A percentile compares a stretch with the other conserved stretches of the same genome.
Conservation (phyloP, 2,329 filamentous ascomycete species). For the Tympanopsis confertula region DNA sequence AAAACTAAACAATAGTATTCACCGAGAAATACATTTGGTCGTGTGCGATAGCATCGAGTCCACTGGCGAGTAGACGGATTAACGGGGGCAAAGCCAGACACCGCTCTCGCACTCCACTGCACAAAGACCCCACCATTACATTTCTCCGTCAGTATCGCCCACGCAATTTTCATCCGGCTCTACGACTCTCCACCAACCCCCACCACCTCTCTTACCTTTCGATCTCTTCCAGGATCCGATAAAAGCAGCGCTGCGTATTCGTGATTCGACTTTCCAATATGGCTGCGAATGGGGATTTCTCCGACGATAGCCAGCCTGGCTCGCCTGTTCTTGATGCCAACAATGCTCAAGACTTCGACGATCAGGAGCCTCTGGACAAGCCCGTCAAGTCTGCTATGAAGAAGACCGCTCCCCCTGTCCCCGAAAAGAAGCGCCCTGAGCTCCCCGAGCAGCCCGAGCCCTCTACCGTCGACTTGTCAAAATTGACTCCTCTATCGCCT, state of each 20-base stretch:
- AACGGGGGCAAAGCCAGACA: no score
- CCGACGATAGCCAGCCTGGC: background rate
- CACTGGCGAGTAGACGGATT: no score
- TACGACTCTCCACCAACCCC: background rate
- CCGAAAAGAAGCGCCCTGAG: slow-evolving; percentile 40
- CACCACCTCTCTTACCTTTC: background rate
- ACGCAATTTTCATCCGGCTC: background rate
- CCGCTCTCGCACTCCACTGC: background rate
- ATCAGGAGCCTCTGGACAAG: slow-evolving; percentile 33
- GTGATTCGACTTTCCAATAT: background rate
- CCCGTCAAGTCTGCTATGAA: slow-evolving; percentile 77
- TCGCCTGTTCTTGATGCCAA: background rate
- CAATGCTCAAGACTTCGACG: background rate
- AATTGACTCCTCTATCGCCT: slow-evolving; percentile 73
- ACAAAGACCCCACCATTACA: slow-evolving; percentile 1
- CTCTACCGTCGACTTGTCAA: slow-evolving; percentile 71
- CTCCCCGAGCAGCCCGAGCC: slow-evolving; percentile 89
- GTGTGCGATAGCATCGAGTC: no score
- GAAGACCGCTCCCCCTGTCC: slow-evolving; percentile 51
- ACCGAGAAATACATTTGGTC: no score
- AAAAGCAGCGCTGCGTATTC: background rate
- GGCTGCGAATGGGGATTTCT: slow-evolving; percentile 1
- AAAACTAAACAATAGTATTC: no score
- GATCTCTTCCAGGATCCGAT: background rate
- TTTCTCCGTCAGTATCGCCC: slow-evolving; percentile 1